Base-by-base conservation (phyloP, 2,329 filamentous ascomycete species). In the Xylariaceae sp. region DNA sequence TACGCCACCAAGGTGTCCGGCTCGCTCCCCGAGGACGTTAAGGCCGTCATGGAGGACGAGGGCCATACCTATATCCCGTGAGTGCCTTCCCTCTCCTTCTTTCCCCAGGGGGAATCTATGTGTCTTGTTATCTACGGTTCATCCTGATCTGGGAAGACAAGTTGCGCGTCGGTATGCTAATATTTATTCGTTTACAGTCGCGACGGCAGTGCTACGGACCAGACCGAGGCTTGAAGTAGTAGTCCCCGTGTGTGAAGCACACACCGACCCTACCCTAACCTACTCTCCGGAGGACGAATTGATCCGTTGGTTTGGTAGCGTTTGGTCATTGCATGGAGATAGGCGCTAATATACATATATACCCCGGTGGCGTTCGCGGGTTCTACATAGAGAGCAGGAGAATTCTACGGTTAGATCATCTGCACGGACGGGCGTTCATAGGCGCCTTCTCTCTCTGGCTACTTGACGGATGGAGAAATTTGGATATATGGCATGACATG, bases 1-100 rank as follows among this genome's bases (percentile, higher is more conserved):
- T 99, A 99, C 77, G 95, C 95, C 18, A 90, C 92, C 53, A 97
- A 98, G 78, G 95, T 99, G 20, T 91, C 89, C 29, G 95, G 95
- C 18, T 86, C 90, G 70, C 74, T 89, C 56, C 86, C 87, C 4
- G 86, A 89, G 62, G 87, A 89, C 59, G 79, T 89, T 41, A 76
- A 84, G 44, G 77, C 79, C 20, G 77, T 79, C 44, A 75, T 89
- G 54, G 83, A 87, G 69, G 84, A 88, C 54, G 85, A 88, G 68
- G 85, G 67, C 77, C 87, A 72, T 79, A 81, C 70, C 6, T 88
- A 89, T 64, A 87, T 89, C 61, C 86, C 87, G 81, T 88, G 73
- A 66, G 83, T 81, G 29, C 73, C n/a, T n/a, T 70, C 12, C 7
- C 26, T 32, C 59, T 76, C 76, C 47, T 70, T 69, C 59, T 79